A percentile compares a stretch with the other conserved stretches of the same genome.
phyloP scores from a whole-genome alignment of 169 alveolate species.

The Plasmodium knowlesi region DNA sequence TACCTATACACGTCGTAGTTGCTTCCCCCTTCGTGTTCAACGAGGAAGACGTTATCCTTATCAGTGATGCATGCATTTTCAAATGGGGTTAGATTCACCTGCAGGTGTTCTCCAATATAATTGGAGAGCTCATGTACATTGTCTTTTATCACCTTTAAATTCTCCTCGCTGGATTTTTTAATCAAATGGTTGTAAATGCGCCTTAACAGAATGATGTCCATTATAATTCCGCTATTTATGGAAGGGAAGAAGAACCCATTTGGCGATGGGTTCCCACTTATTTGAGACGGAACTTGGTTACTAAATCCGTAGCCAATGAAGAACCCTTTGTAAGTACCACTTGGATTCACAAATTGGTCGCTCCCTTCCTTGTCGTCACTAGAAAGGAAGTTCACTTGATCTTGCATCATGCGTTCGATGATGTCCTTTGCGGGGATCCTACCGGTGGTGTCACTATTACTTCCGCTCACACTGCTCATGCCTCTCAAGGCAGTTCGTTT shows the following conservation, averaged over 20 bases:
- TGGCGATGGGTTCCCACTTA: background rate
- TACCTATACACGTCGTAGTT: constrained; percentile 39
- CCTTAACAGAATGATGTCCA: constrained; percentile 26
- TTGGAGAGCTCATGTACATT: constrained; percentile 11
- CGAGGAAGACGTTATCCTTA: constrained; percentile 1
- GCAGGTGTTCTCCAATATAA: constrained; percentile 1
- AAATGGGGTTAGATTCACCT: constrained; percentile 30
- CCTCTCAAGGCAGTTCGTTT: background rate
- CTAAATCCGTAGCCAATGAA: constrained; percentile 23
- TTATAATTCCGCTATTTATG: constrained; percentile 44
- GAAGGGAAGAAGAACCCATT: background rate
- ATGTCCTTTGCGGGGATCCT: background rate
- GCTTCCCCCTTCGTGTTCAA: constrained; percentile 13
- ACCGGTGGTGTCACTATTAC: background rate
- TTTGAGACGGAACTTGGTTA: background rate
- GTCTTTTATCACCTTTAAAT: background rate
- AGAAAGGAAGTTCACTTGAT: background rate
- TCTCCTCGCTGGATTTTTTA: background rate
- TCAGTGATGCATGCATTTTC: constrained; percentile 33
- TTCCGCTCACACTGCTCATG: background rate
- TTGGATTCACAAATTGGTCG: constrained; percentile 12
- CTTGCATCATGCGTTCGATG: background rate
- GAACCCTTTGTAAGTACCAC: background rate
- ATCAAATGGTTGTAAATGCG: background rate
- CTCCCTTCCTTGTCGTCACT: constrained; percentile 5